Conservation (phyloP, 352 stramenopile genomes). For the Phytophthora citricola region DNA sequence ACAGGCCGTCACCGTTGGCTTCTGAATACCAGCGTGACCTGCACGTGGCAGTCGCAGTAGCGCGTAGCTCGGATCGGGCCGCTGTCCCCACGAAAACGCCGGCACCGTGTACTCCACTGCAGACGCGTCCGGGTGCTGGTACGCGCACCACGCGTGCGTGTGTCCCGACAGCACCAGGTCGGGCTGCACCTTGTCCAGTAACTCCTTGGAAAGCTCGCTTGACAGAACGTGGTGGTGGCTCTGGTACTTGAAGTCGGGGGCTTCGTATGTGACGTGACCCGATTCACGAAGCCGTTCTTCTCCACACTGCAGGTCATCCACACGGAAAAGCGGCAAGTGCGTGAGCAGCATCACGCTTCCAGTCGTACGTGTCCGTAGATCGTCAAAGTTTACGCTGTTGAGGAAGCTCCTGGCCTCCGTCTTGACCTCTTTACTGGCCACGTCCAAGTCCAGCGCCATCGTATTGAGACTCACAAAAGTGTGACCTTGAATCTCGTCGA, state of each 20-base stretch:
- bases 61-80: constrained; percentile 78
- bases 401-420: constrained; percentile 66
- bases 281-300: constrained; percentile 47
- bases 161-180: constrained; percentile 73
- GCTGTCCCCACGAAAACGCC: constrained; percentile 83
- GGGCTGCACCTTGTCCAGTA: constrained; percentile 59
- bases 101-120: constrained; percentile 71
- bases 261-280: constrained; percentile 85
- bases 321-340: constrained; percentile 66
- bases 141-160: constrained; percentile 76
- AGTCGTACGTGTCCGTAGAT: constrained; percentile 22
- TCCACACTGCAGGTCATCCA: constrained; percentile 67
- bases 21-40: not conserved
- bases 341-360: constrained; percentile 62
- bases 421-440: constrained; percentile 51
- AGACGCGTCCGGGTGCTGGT: constrained; percentile 34
- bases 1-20: constrained; percentile 36
- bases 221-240: constrained; percentile 78
- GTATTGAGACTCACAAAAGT: constrained; percentile 76
- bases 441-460: constrained; percentile 79
- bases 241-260: constrained; percentile 69
- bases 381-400: constrained; percentile 43
- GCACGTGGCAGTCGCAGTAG: constrained; percentile 40
- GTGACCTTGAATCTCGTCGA: constrained; percentile 56
- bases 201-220: constrained; percentile 47